Evolutionary conservation across 257 asterid species (phyloP).

Genomic region (Craterostigma plantagineum): DNA sequence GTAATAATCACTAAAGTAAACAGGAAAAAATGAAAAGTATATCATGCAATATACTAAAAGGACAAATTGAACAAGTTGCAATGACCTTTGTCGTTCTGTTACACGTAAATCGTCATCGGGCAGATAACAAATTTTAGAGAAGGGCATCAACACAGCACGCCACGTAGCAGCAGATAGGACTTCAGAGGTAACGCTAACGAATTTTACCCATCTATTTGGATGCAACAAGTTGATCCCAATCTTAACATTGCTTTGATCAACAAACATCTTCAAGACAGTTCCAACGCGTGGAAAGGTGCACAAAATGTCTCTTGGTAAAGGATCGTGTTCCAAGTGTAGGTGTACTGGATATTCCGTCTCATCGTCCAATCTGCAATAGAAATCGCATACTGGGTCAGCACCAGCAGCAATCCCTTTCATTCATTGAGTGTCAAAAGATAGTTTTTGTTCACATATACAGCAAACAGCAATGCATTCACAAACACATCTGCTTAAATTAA

Average conservation of each 20-base stretch:
- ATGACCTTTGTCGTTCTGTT: conserved; percentile 37
- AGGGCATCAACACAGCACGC: conserved; percentile 50
- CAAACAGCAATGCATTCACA: no score
- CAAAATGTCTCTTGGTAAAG: conserved; percentile 42
- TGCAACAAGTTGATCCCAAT: conserved; percentile 29
- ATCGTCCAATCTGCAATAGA: conserved; percentile 42
- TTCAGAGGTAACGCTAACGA: conserved; percentile 32
- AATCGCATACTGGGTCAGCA: no score
- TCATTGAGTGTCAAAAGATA: no score
- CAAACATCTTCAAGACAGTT: conserved; percentile 48
- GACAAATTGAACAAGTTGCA: conserved; percentile 13
- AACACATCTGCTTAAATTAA: no score
- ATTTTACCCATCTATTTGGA: conserved; percentile 52
- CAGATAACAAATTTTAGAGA: conserved; percentile 45
- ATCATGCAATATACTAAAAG: neutral
- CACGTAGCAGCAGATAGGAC: conserved; percentile 28
- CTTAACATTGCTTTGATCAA: conserved; percentile 26
- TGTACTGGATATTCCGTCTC: conserved; percentile 54
- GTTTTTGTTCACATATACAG: no score
- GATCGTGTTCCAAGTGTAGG: conserved; percentile 32
- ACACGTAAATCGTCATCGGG: conserved; percentile 36
- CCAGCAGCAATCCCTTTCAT: no score
- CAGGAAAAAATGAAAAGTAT: neutral
- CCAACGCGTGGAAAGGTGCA: conserved; percentile 65
- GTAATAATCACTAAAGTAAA: neutral